phyloP scores from a whole-genome alignment of 441 rosid species.

The Gossypium laxum region DNA sequence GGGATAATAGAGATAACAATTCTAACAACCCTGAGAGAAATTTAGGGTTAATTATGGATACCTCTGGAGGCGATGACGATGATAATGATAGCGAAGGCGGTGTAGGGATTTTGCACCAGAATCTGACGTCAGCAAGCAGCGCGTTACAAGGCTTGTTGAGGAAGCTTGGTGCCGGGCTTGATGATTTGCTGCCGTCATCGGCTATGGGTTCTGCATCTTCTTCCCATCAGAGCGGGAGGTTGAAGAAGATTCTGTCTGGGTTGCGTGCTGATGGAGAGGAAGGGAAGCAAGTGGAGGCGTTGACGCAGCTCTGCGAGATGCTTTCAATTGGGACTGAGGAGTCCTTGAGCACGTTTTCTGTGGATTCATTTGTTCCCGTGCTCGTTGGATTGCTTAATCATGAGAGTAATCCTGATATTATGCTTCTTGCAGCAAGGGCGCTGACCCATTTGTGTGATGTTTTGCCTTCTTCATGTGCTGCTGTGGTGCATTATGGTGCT shows the following conservation, averaged over 20 bases:
- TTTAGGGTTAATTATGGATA: slow-evolving; percentile 54
- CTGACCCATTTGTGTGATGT: slow-evolving; percentile 94
- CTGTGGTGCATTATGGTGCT: slow-evolving; percentile 94
- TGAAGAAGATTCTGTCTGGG: slow-evolving; percentile 86
- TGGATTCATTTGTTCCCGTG: slow-evolving; percentile 87
- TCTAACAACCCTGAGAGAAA: slow-evolving; percentile 23
- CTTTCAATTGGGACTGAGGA: slow-evolving; percentile 95
- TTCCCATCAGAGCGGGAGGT: slow-evolving; percentile 67
- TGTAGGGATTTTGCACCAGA: slow-evolving; percentile 70
- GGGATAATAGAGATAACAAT: slow-evolving; percentile 30
- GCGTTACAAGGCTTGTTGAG: slow-evolving; percentile 86
- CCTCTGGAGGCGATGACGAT: slow-evolving; percentile 51
- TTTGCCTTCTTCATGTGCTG: slow-evolving; percentile 95
- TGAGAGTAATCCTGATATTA: slow-evolving; percentile 88
- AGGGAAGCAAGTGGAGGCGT: slow-evolving; percentile 93
- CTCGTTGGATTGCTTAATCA: slow-evolving; percentile 83
- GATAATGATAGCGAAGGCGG: slow-evolving; percentile 75
- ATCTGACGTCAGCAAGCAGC: slow-evolving; percentile 84
- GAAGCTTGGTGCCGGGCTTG: slow-evolving; percentile 92
- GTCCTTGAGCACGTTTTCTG: slow-evolving; percentile 82
- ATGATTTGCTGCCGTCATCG: slow-evolving; percentile 74
- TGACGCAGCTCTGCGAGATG: slow-evolving; percentile 94
- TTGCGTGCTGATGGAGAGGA: slow-evolving; percentile 91
- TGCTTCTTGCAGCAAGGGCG: slow-evolving; percentile 97
- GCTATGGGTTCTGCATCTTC: slow-evolving; percentile 72